These are phyloP conservation scores for Penicillium argentinense DNA, from an alignment of 495 filamentous ascomycete genomes.

Conservation along the genomic window DNA sequence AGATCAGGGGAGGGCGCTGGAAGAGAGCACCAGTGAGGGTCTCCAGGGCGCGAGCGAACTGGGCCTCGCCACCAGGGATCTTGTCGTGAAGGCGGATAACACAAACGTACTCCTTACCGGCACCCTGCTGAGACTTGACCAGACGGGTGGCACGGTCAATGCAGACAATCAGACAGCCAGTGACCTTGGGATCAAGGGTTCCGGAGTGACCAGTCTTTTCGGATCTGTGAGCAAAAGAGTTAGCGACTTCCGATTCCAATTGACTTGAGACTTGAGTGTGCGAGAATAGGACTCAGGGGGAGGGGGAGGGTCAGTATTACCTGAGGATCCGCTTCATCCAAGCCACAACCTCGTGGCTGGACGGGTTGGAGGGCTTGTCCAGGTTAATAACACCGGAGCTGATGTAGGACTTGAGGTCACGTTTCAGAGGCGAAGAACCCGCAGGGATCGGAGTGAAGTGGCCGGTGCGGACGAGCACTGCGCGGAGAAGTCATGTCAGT, in stretches of 20 bases:
- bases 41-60: slow-evolving; percentile 87
- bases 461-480: slow-evolving; percentile 82
- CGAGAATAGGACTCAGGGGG: not conserved
- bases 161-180: slow-evolving; percentile 93
- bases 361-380: slow-evolving; percentile 97
- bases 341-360: slow-evolving; percentile 95
- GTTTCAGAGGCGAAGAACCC: slow-evolving; percentile 80
- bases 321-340: slow-evolving; percentile 97
- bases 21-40: slow-evolving; percentile 94
- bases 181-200: slow-evolving; percentile 93
- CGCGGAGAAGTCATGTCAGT: slow-evolving; percentile 5
- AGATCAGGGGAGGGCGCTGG: slow-evolving; percentile 95
- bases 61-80: slow-evolving; percentile 83
- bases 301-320: slow-evolving; percentile 45
- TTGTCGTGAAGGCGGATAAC: slow-evolving; percentile 91
- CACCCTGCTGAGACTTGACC: slow-evolving; percentile 97
- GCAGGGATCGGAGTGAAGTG: slow-evolving; percentile 93
- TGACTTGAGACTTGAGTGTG: not conserved
- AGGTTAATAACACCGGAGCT: slow-evolving; percentile 97
- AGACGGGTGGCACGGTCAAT: slow-evolving; percentile 93
- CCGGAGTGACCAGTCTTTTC: slow-evolving; percentile 98
- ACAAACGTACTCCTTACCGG: slow-evolving; percentile 87
- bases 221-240: slow-evolving; percentile 51
- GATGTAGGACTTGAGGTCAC: slow-evolving; percentile 93
- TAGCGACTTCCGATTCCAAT: not conserved